Base-by-base conservation (phyloP, 169 alveolate genomes). In the Plasmodium gallinaceum region DNA sequence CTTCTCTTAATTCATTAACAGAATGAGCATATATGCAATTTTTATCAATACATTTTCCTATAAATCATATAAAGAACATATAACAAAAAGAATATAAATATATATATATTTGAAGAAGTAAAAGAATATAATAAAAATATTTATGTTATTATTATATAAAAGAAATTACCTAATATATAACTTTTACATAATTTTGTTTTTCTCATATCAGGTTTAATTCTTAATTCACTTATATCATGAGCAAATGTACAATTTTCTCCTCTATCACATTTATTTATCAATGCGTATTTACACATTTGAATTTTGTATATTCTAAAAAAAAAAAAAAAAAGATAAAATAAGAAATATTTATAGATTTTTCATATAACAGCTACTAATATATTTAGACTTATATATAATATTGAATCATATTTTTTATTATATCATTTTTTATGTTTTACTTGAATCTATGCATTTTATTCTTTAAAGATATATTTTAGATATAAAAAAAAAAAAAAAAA, bases 231-330 rank as follows among this genome's bases (percentile, higher is more conserved):
- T 5, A 74, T 74, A 48, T 74, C 88, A 74, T 74, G 88, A 0
- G 88, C 88, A 74, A 74, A 74, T 8, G 88, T 74, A 26, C 88
- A 74, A 26, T 74, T 74, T 61, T 74, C 88, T 37, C 88, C 88
- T 62, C 88, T 62, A 18, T 74, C 88, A 37, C 88, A 74, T 51
- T 74, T 74, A 42, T 74, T 74, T 60, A 74, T 74, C 54, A 74
- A 48, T 74, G 88, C 88, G 12, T 74, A 74, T 39, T 74, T 74
- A 69, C 88, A 74, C 88, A 74, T 74, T 51, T 74, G 88, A 37
- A 74, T 74, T 58, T 74, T 74, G 58, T 74, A 74, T 61, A 74
- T 74, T 45, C 88, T 74, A 22, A 32, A 51, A 20, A 32, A n/a
- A n/a, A 37, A 22, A 26, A 20, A 61, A 26, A 54, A n/a, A 72